Evolutionary conservation across 129 eudicot species (phyloP).

Genomic region (Flaveria robusta): DNA sequence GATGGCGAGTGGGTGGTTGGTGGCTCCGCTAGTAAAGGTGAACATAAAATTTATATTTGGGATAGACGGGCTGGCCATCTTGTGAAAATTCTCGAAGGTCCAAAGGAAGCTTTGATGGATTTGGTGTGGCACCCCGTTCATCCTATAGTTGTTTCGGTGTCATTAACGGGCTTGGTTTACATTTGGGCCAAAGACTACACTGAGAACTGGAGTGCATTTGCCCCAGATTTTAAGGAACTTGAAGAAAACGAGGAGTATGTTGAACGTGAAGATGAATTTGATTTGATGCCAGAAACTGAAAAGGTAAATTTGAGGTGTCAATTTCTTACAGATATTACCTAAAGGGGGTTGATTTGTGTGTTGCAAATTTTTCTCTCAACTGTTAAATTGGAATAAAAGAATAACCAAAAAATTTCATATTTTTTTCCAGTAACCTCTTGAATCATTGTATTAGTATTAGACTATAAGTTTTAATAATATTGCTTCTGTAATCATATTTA

Average conservation of each 20-base stretch:
- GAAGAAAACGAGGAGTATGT: slow-evolving; percentile 99
- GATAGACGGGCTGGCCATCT: slow-evolving; percentile 90
- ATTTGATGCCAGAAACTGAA: slow-evolving; percentile 81
- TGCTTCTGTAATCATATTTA: neutral
- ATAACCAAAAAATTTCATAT: neutral
- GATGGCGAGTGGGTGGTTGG: slow-evolving; percentile 99
- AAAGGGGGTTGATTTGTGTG: neutral
- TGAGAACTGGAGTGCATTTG: slow-evolving; percentile 99
- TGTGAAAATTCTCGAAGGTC: slow-evolving; percentile 97
- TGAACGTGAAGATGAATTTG: slow-evolving; percentile 97
- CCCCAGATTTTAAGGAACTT: slow-evolving; percentile 98
- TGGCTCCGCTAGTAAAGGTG: slow-evolving; percentile 98
- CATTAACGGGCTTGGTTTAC: slow-evolving; percentile 84
- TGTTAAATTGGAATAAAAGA: neutral
- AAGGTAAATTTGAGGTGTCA: slow-evolving; percentile 34
- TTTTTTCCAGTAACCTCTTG: neutral
- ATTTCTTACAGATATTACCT: neutral
- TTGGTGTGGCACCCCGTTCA: slow-evolving; percentile 96
- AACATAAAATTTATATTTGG: slow-evolving; percentile 97
- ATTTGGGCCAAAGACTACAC: slow-evolving; percentile 98
- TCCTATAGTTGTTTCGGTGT: slow-evolving; percentile 87
- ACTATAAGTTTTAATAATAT: neutral
- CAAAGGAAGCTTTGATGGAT: slow-evolving; percentile 93
- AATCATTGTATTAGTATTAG: neutral
- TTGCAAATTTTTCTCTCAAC: neutral